A percentile compares a stretch with the other conserved stretches of the same genome.
phyloP scores from a whole-genome alignment of 2,329 filamentous ascomycete species.

The Hypoxylon sp. region DNA sequence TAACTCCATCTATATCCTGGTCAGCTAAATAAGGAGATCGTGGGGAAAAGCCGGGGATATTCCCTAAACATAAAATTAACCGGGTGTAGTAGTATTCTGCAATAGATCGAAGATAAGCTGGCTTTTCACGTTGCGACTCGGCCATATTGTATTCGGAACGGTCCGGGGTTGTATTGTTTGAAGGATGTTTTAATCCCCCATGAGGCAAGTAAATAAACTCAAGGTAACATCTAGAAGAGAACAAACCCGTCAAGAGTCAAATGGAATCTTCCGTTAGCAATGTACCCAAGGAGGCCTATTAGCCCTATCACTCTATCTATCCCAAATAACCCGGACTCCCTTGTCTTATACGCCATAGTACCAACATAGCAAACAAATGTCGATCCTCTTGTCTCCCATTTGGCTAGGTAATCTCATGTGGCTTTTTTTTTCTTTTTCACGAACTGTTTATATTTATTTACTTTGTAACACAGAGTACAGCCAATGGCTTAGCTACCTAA shows the following conservation, averaged over 20 bases:
- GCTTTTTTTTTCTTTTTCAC: not conserved
- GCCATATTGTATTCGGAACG: conserved; percentile 6
- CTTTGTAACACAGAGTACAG: not conserved
- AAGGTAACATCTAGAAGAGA: not conserved
- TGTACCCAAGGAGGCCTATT: not conserved
- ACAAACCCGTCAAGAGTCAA: not conserved
- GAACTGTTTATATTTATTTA: conserved; percentile 1
- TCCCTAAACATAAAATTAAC: not conserved
- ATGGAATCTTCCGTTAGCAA: not conserved
- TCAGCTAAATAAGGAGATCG: not conserved
- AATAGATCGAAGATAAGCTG: not conserved
- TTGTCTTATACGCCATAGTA: not conserved
- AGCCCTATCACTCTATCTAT: not conserved
- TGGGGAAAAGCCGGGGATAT: not conserved
- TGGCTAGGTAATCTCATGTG: not conserved
- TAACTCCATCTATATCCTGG: not conserved
- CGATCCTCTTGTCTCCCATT: conserved; percentile 6
- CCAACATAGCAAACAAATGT: conserved; percentile 22
- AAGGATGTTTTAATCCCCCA: not conserved
- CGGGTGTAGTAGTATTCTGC: not conserved
- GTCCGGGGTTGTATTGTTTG: conserved; percentile 9
- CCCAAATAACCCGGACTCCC: not conserved
- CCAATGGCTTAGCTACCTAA: not conserved
- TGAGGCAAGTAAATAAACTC: not conserved
- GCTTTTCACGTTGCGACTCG: not conserved